Percentiles rank a stretch among this genome's conserved stretches.
phyloP scores from a whole-genome alignment of 2,329 filamentous ascomycete genomes.

The Dactylonectria estremocensis region DNA sequence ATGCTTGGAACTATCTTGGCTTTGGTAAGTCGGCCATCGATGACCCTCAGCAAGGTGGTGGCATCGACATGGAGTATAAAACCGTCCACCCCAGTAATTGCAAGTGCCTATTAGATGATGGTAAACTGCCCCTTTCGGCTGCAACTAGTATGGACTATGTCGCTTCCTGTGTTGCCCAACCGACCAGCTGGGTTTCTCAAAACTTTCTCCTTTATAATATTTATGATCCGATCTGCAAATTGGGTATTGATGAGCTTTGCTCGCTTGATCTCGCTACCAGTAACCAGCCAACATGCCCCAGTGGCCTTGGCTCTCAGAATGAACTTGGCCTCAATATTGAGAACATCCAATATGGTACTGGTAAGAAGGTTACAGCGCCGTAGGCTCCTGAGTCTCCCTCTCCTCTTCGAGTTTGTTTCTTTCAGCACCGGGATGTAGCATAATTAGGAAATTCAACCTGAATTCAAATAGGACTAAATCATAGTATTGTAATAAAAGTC shows the following conservation, averaged over 20 bases:
- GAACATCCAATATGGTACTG: constrained; percentile 67
- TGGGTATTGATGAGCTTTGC: constrained; percentile 65
- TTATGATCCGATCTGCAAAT: constrained; percentile 62
- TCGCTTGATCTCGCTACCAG: constrained; percentile 58
- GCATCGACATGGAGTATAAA: constrained; percentile 64
- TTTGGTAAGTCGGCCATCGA: constrained; percentile 63
- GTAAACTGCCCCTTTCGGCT: constrained; percentile 66
- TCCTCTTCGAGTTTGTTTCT: no score
- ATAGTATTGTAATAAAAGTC: no score
- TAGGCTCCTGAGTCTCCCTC: no score
- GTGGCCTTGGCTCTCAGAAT: constrained; percentile 55
- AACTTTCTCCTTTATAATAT: constrained; percentile 68
- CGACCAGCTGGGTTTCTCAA: constrained; percentile 62
- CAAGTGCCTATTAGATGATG: constrained; percentile 61
- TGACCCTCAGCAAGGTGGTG: constrained; percentile 62
- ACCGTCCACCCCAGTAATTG: constrained; percentile 63
- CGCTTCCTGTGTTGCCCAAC: constrained; percentile 58
- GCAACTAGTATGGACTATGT: constrained; percentile 70
- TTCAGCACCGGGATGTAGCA: no score
- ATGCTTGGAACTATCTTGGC: constrained; percentile 70
- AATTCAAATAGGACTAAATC: no score
- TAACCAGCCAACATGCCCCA: constrained; percentile 66
- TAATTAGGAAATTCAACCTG: no score
- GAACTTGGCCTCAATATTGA: constrained; percentile 55
- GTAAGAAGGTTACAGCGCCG: constrained; percentile 37